These are phyloP conservation scores for Cyberlindnera euphorbiae DNA, from an alignment of 805 yeast genomes.

Conservation along the genomic window DNA sequence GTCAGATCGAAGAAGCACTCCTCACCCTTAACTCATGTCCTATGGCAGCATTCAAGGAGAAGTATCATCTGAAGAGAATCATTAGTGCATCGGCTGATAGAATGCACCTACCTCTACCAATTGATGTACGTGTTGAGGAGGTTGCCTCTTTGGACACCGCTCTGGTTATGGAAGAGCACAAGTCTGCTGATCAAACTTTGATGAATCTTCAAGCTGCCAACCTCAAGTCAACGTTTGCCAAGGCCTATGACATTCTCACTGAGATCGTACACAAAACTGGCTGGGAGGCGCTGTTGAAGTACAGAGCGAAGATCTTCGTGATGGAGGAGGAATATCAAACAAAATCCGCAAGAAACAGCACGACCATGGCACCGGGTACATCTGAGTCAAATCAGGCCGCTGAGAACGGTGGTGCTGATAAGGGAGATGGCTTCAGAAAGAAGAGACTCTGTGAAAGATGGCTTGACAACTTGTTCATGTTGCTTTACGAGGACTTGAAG, in stretches of 20 bases:
- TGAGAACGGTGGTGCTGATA: neutral
- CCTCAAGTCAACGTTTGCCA: constrained; percentile 52
- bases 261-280: constrained; percentile 63
- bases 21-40: constrained; percentile 76
- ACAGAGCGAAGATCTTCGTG: constrained; percentile 60
- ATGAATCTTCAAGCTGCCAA: constrained; percentile 64
- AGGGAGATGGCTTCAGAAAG: constrained; percentile 45
- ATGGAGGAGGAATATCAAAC: constrained; percentile 61
- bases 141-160: constrained; percentile 63
- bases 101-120: constrained; percentile 72
- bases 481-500: constrained; percentile 66
- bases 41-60: constrained; percentile 66
- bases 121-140: constrained; percentile 65
- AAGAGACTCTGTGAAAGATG: constrained; percentile 70
- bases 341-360: constrained; percentile 17
- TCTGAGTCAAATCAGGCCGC: neutral
- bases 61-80: constrained; percentile 55
- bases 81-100: constrained; percentile 47
- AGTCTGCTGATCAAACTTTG: constrained; percentile 56
- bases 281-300: constrained; percentile 62
- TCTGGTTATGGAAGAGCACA: constrained; percentile 63
- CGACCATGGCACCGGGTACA: constrained; percentile 6
- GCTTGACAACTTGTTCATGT: constrained; percentile 67
- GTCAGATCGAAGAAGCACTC: constrained; percentile 67
- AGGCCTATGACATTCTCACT: constrained; percentile 57